Conservation (phyloP, 441 rosid genomes). For the Adansonia madagascariensis region DNA sequence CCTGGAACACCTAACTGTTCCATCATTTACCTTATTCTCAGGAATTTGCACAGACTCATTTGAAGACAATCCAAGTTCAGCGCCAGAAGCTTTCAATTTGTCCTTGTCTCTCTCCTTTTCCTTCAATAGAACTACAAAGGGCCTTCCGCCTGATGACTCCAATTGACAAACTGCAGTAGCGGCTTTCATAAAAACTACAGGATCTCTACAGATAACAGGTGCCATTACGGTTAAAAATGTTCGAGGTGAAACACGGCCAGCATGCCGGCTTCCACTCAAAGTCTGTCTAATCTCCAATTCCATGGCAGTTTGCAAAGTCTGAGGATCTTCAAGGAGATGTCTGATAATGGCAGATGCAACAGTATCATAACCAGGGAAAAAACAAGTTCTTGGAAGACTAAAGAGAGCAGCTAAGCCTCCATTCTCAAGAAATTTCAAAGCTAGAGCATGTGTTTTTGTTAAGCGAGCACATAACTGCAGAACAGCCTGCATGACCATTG, state of each 20-base stretch:
- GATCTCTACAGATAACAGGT: slow-evolving; percentile 93
- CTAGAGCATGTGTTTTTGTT: slow-evolving; percentile 80
- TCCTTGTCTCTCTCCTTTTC: slow-evolving; percentile 82
- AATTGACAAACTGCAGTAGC: slow-evolving; percentile 80
- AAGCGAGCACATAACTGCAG: slow-evolving; percentile 91
- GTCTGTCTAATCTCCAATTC: slow-evolving; percentile 92
- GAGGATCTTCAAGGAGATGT: slow-evolving; percentile 98
- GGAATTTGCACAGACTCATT: slow-evolving; percentile 72
- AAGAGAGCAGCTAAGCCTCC: slow-evolving; percentile 84
- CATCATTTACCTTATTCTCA: slow-evolving; percentile 80
- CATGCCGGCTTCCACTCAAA: slow-evolving; percentile 73
- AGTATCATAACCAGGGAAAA: slow-evolving; percentile 90
- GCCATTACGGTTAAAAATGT: slow-evolving; percentile 86
- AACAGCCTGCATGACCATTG: slow-evolving; percentile 93
- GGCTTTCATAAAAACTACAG: slow-evolving; percentile 87
- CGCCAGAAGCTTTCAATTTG: slow-evolving; percentile 60
- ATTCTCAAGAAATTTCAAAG: slow-evolving; percentile 84
- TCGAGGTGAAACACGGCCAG: slow-evolving; percentile 68
- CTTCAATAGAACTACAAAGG: slow-evolving; percentile 71
- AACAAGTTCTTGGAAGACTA: slow-evolving; percentile 79
- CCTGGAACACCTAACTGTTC: slow-evolving; percentile 75
- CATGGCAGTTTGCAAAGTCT: slow-evolving; percentile 94
- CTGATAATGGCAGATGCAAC: slow-evolving; percentile 86
- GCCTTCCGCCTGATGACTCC: slow-evolving; percentile 91
- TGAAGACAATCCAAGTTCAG: slow-evolving; percentile 58